Evolutionary conservation across 441 rosid species (phyloP), one percentile per base, ranked within the genome.

Genomic region (Populus tomentosa): DNA sequence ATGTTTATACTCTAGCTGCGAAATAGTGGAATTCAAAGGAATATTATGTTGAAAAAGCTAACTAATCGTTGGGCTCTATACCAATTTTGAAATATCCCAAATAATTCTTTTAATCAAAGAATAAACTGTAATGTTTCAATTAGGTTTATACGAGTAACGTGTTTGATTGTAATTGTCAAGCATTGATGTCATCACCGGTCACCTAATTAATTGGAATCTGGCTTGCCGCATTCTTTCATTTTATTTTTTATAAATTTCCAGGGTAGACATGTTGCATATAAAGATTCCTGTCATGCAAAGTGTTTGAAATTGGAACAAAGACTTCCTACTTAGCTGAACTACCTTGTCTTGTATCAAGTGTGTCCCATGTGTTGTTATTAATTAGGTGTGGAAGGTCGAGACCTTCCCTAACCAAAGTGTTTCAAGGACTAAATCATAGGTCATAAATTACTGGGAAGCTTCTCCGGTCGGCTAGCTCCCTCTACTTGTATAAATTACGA

Each of bases 371-470:
- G 76, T n/a, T 26, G 77, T 28, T 28, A 28, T 2, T 80, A 77
- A 70, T 80, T 84, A 80, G 93, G 88, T 89, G 74, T 75, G 84
- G 86, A 84, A 81, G 88, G 89, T 90, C 32, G 70, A 53, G n/a
- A 53, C 61, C 61, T 53, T 18, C 21, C 21, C 61, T 53, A 2
- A 53, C 61, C n/a, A 53, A 53, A 53, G n/a, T 53, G 61, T 53
- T 53, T 18, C 61, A 16, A 53, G n/a, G 61, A 53, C 8, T 5
- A 53, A 5, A 53, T 53, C 61, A 53, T 18, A 53, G 61, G 61
- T 18, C 61, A 42, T 53, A 53, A 5, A 16, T 18, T 53, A 53
- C 61, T 4, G 1, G 61, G 61, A 53, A 30, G 32, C 32, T 30
- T 30, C 32, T 30, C 32, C 32, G 32, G 32, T 30, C 32, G 3